Evolutionary conservation across 140 eudicot genomes (phyloP), one percentile per base, ranked within the genome.

Genomic region (Ambrosia hybrid): DNA sequence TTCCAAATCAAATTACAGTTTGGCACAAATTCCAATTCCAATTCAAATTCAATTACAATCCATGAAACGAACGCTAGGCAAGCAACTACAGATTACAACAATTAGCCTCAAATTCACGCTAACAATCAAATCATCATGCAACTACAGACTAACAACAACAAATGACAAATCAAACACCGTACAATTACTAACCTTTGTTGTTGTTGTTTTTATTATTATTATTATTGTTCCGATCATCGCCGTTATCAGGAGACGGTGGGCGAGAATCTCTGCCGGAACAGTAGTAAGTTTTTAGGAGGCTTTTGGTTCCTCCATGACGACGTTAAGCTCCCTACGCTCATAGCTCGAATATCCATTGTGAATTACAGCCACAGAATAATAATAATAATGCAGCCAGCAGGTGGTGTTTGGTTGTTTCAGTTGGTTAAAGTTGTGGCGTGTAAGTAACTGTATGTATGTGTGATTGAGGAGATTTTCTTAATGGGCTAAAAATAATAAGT

Each of bases 331-430:
- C 87, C 87, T 38, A 74, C 36, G 71, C 77, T 71, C 63, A 84
- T 71, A 46, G 82, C 76, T 62, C 84, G 84, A 77, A 84, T 71
- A 82, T 84, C 89, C 90, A 84, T 87, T 77, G 62, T 45, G 45
- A 66, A 11, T 70, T 72, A 15, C 79, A 81, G 64, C 82, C 85
- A 76, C 85, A 76, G 51, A 80, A 67, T 30, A 30, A 30, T 30
- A 30, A 30, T 30, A 30, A 30, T 30, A 30, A 30, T 30, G 26
- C 26, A 21, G 12, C 26, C 26, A 21, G 26, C 26, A 21, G 26
- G 26, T 21, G 43, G 9, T 51, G 65, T 38, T 74, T 61, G 57
- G n/a, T 26, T 53, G 5, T 33, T 51, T 13, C 60, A 33, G 45
- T 38, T 43, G 48, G 34, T 30, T 43, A 43, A 9, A 6, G 48